These are phyloP conservation scores for Penicillium sp. DNA, from an alignment of 2,329 filamentous ascomycete genomes.

Conservation along the genomic window DNA sequence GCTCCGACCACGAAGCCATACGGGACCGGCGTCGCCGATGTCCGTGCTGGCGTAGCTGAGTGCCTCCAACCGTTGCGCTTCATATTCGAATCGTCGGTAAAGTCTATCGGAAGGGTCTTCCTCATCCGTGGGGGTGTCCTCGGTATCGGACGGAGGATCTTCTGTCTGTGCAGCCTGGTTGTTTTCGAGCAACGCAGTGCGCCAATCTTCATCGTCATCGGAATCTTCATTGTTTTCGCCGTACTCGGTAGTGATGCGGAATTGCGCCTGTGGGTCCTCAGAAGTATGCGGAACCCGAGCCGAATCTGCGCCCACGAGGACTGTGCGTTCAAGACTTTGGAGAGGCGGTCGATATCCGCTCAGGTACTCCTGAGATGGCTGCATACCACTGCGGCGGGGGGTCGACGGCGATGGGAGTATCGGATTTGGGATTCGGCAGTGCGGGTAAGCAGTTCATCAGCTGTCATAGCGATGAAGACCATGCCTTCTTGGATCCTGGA, in stretches of 20 bases:
- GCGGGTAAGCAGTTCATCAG: slow-evolving; percentile 67
- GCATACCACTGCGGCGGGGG: slow-evolving; percentile 30
- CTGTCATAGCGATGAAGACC: slow-evolving; percentile 84
- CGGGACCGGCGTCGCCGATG: slow-evolving; percentile 23
- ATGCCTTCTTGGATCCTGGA: slow-evolving; percentile 81
- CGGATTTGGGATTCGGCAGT: slow-evolving; percentile 74
- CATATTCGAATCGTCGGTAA: slow-evolving; percentile 27
- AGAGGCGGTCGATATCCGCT: slow-evolving; percentile 37
- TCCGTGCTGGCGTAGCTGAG: slow-evolving; percentile 14
- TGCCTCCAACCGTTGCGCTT: slow-evolving; percentile 23
- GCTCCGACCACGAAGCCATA: slow-evolving; percentile 25
- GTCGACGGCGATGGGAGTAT: slow-evolving; percentile 46
- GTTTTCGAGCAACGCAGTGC: slow-evolving; percentile 28
- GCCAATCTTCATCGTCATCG: slow-evolving; percentile 25
- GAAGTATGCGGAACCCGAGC: slow-evolving; percentile 26
- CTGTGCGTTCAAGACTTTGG: slow-evolving; percentile 32
- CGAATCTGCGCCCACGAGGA: slow-evolving; percentile 22
- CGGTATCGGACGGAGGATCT: slow-evolving; percentile 32
- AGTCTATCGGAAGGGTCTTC: slow-evolving; percentile 19
- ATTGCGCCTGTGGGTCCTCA: slow-evolving; percentile 27
- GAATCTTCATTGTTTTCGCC: slow-evolving; percentile 35
- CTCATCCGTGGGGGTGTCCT: slow-evolving; percentile 32
- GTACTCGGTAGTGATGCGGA: slow-evolving; percentile 38
- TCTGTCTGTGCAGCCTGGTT: slow-evolving; percentile 28
- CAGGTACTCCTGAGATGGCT: slow-evolving; percentile 42